Evolutionary conservation across 352 stramenopile species (phyloP).

Genomic region (Phytophthora megakarya): DNA sequence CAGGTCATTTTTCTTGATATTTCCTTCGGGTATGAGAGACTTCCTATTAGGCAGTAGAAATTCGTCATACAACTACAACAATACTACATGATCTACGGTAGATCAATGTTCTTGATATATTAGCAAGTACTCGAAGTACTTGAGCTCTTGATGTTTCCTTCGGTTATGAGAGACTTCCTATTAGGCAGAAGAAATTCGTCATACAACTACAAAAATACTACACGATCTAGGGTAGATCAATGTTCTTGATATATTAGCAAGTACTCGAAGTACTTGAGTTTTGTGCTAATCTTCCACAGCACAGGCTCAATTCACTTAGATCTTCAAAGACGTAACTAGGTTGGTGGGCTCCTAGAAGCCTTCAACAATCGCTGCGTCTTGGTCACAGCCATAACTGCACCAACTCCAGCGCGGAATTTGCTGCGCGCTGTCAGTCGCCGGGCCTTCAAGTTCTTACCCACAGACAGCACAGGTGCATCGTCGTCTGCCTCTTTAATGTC

Average conservation of each 20-base stretch:
- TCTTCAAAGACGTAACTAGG: background rate
- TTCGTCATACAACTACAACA: too few relatives aligned
- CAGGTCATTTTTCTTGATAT: too few relatives aligned
- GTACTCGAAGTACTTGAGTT: background rate
- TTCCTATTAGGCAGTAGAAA: too few relatives aligned
- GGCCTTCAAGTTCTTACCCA: constrained; percentile 81
- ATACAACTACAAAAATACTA: too few relatives aligned
- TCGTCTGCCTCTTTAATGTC: constrained; percentile 70
- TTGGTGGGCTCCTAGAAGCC: constrained; percentile 25
- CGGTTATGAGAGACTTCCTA: too few relatives aligned
- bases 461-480: constrained; percentile 47
- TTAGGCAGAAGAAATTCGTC: too few relatives aligned
- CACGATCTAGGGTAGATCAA: too few relatives aligned
- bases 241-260: background rate
- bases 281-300: background rate
- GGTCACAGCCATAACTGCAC: constrained; percentile 75
- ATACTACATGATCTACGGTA: too few relatives aligned
- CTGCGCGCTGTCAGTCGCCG: constrained; percentile 56
- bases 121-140: background rate
- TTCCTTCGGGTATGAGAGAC: too few relatives aligned
- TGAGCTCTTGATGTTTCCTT: too few relatives aligned
- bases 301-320: background rate
- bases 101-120: too few relatives aligned
- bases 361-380: constrained; percentile 76
- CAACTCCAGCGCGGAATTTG: constrained; percentile 75